These are phyloP conservation scores for Pholiota conissans DNA, from an alignment of 768 basidiomycete genomes.

Conservation along the genomic window DNA sequence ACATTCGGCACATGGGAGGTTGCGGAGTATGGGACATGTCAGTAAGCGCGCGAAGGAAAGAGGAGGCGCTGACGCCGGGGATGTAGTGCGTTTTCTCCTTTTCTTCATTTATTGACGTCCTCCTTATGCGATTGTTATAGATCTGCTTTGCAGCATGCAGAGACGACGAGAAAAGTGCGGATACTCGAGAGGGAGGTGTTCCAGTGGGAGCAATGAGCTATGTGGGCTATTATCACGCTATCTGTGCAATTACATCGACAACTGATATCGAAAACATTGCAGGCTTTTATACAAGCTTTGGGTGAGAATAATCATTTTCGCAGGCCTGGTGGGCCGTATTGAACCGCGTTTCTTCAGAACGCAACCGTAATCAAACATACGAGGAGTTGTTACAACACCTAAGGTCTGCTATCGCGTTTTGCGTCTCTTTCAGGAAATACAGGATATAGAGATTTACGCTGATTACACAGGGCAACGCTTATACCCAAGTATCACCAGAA, in stretches of 20 bases:
- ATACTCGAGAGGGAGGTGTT: constrained; percentile 61
- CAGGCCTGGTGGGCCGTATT: too few relatives aligned
- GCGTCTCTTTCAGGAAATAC: too few relatives aligned
- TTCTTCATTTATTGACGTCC: background rate
- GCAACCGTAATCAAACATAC: constrained; percentile 63
- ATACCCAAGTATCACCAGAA: constrained; percentile 28
- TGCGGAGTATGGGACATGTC: constrained; percentile 43
- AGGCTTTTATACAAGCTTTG: constrained; percentile 53
- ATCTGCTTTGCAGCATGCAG: constrained; percentile 73
- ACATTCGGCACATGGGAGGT: constrained; percentile 57
- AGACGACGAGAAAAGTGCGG: constrained; percentile 73
- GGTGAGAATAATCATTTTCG: too few relatives aligned
- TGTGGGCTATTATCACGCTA: constrained; percentile 38
- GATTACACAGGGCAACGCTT: constrained; percentile 18
- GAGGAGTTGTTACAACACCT: constrained; percentile 49
- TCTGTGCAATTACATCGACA: background rate
- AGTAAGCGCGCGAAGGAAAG: constrained; percentile 29
- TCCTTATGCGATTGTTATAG: constrained; percentile 25
- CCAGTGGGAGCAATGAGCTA: constrained; percentile 82
- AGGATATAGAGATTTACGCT: background rate
- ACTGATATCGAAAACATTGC: background rate
- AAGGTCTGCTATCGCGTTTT: constrained; percentile 5
- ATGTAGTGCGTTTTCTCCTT: constrained; percentile 47
- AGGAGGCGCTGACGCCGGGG: constrained; percentile 63
- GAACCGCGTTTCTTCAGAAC: constrained; percentile 30